Evolutionary conservation across 495 filamentous ascomycete species (phyloP).

Genomic region (Aspergillus avenaceus): DNA sequence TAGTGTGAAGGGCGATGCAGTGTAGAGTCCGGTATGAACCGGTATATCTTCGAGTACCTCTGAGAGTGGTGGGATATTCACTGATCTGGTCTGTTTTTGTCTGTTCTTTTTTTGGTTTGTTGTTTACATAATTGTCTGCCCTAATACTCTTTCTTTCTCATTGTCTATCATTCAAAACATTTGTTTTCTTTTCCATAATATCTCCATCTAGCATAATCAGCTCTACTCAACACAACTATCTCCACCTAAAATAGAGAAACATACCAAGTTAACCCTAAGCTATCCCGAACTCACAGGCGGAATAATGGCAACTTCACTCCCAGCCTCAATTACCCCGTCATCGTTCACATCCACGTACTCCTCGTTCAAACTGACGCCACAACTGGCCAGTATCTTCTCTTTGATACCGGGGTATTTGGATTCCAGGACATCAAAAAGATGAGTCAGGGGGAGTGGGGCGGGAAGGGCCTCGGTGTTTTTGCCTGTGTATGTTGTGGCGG

Average conservation of each 20-base stretch:
- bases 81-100: background rate
- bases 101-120: background rate
- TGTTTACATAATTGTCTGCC: background rate
- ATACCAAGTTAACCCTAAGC: conserved; percentile 1
- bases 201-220: too few relatives aligned
- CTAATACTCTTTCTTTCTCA: conserved; percentile 8
- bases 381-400: conserved; percentile 66
- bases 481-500: conserved; percentile 66
- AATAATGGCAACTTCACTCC: conserved; percentile 92
- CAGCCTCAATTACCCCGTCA: conserved; percentile 53
- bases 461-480: conserved; percentile 67
- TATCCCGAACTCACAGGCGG: conserved; percentile 80
- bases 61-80: too few relatives aligned
- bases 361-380: conserved; percentile 80
- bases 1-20: conserved; percentile 1
- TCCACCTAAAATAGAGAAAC: conserved; percentile 1
- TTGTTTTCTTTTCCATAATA: background rate
- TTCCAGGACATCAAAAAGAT: conserved; percentile 72
- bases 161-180: background rate
- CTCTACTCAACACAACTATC: too few relatives aligned
- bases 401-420: conserved; percentile 74
- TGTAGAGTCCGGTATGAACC: background rate
- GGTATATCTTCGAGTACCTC: too few relatives aligned
- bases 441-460: conserved; percentile 63
- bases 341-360: conserved; percentile 74